A percentile compares a stretch with the other conserved stretches of the same genome.
These are phyloP conservation scores for Termitomyces sp. DNA, from an alignment of 768 basidiomycete species.

Conservation along the genomic window DNA sequence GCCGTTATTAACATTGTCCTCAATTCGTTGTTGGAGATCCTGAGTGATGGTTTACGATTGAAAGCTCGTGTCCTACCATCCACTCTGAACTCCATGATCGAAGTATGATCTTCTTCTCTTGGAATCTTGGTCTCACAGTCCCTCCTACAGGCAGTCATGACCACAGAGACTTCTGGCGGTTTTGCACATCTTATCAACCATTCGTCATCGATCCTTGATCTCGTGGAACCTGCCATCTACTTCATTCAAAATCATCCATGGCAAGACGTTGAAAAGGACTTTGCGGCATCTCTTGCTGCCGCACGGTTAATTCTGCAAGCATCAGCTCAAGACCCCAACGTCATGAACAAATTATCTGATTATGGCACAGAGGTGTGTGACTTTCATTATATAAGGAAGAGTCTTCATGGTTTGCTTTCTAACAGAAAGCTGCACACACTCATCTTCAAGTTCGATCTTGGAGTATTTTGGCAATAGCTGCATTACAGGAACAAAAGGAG, in stretches of 20 bases:
- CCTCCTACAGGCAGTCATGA: conserved; percentile 20
- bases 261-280: conserved; percentile 48
- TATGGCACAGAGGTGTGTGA: conserved; percentile 31
- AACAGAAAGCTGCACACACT: conserved; percentile 31
- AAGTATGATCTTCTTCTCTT: conserved; percentile 35
- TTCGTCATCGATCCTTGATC: conserved; percentile 28
- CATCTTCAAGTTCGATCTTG: conserved; percentile 52
- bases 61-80: conserved; percentile 47
- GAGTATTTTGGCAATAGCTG: conserved; percentile 60
- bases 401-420: neutral
- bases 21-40: conserved; percentile 44
- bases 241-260: conserved; percentile 51
- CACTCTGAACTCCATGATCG: conserved; percentile 48
- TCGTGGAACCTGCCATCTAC: conserved; percentile 49
- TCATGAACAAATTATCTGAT: conserved; percentile 37
- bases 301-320: conserved; percentile 52
- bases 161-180: conserved; percentile 23
- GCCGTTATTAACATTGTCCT: conserved; percentile 31
- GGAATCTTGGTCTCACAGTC: neutral
- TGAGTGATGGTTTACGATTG: conserved; percentile 49
- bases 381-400: neutral
- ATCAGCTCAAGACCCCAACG: conserved; percentile 37
- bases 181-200: conserved; percentile 28
- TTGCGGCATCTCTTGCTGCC: conserved; percentile 46
- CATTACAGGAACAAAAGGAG: conserved; percentile 37